These are phyloP conservation scores for Debaryomyces nepalensis DNA, from an alignment of 1,139 yeast genomes.

Conservation along the genomic window DNA sequence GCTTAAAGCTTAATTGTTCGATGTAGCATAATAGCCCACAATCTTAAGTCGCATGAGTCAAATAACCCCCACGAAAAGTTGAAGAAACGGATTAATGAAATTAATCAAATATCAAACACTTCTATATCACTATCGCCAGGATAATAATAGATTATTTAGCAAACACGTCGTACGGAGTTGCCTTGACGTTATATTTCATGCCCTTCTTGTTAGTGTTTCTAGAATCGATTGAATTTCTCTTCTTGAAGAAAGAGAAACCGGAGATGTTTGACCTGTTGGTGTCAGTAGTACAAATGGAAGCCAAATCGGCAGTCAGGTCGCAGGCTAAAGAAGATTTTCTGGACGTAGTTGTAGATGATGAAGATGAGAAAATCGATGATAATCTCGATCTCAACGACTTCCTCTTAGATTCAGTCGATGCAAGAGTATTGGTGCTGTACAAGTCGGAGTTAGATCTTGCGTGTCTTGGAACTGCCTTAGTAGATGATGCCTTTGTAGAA, in stretches of 20 bases:
- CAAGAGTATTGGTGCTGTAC: slow-evolving; percentile 1
- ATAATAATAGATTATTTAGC: slow-evolving; percentile 17
- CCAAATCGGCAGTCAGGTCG: slow-evolving; percentile 27
- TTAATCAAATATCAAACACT: slow-evolving; percentile 13
- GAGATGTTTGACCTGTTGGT: slow-evolving; percentile 32
- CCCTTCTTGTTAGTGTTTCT: slow-evolving; percentile 25
- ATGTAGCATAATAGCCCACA: slow-evolving; percentile 14
- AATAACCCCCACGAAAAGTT: slow-evolving; percentile 7
- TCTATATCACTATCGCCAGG: slow-evolving; percentile 9
- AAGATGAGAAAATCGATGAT: slow-evolving; percentile 30
- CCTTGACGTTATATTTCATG: slow-evolving; percentile 37
- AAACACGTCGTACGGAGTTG: slow-evolving; percentile 36
- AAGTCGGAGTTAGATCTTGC: slow-evolving; percentile 20
- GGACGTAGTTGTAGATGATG: slow-evolving; percentile 11
- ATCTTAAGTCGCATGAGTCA: slow-evolving; percentile 7
- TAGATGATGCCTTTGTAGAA: slow-evolving; percentile 4
- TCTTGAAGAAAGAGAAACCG: slow-evolving; percentile 41
- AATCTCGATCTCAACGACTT: slow-evolving; percentile 33
- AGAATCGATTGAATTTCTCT: slow-evolving; percentile 24
- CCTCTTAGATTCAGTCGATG: slow-evolving; percentile 21
- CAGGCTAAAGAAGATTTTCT: slow-evolving; percentile 14
- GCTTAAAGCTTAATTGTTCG: slow-evolving; percentile 5
- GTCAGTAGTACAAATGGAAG: slow-evolving; percentile 36
- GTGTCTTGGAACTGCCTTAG: slow-evolving; percentile 15
- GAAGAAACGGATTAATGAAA: not conserved